Evolutionary conservation across 352 stramenopile species (phyloP).

Genomic region (Plasmopara halstedii): DNA sequence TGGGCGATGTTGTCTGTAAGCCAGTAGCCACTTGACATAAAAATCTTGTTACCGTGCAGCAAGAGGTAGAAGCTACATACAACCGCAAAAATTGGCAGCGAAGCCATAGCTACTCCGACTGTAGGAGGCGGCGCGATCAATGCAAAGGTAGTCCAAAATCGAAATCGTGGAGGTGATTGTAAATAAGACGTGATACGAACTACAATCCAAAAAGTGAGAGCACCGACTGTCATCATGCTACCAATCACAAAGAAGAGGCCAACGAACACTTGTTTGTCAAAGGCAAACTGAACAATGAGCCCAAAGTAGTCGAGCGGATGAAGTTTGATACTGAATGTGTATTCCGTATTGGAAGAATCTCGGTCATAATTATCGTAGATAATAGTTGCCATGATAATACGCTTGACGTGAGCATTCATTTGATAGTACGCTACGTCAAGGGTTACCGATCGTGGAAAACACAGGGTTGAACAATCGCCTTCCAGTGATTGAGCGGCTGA

Average conservation of each 20-base stretch:
- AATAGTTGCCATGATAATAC: constrained; percentile 87
- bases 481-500: constrained; percentile 57
- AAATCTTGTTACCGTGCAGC: constrained; percentile 51
- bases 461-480: constrained; percentile 86
- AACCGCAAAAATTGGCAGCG: constrained; percentile 77
- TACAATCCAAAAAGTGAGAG: constrained; percentile 86
- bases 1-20: constrained; percentile 64
- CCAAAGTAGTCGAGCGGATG: constrained; percentile 93
- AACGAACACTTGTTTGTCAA: constrained; percentile 89
- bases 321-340: constrained; percentile 89
- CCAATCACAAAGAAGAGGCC: constrained; percentile 92
- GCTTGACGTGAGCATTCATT: constrained; percentile 82
- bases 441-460: constrained; percentile 90
- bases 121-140: constrained; percentile 86
- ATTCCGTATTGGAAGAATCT: constrained; percentile 73
- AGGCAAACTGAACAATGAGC: constrained; percentile 96
- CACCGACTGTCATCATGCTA: constrained; percentile 65
- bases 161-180: constrained; percentile 86
- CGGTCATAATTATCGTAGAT: constrained; percentile 92
- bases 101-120: constrained; percentile 83
- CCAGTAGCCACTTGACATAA: constrained; percentile 53
- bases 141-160: constrained; percentile 88
- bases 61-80: constrained; percentile 61
- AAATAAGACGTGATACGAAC: constrained; percentile 88
- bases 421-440: constrained; percentile 95